Conservation (phyloP, 495 filamentous ascomycete species). For the Pseudomonodictys pantanalensis region DNA sequence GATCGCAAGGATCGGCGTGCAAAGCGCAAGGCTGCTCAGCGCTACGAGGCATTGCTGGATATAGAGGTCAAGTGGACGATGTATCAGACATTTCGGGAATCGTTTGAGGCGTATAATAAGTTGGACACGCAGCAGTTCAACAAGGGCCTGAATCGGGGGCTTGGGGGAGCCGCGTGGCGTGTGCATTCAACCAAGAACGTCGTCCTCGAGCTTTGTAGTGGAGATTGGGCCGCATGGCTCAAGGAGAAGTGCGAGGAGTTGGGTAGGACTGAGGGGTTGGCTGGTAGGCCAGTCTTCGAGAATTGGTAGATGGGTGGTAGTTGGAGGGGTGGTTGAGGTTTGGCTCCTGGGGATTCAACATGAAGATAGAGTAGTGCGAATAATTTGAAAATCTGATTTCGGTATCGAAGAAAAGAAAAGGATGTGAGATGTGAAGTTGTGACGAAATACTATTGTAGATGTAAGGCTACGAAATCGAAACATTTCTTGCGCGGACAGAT, state of each 20-base stretch:
- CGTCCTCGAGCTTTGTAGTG: slow-evolving; percentile 48
- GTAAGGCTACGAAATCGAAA: no score
- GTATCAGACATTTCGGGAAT: neutral
- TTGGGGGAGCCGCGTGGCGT: slow-evolving; percentile 37
- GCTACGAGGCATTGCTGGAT: neutral
- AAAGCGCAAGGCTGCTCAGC: neutral
- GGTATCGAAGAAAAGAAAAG: no score
- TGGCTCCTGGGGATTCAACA: no score
- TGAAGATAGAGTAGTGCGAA: no score
- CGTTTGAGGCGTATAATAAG: neutral
- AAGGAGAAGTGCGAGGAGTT: neutral
- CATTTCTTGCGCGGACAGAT: no score
- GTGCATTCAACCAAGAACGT: slow-evolving; percentile 51
- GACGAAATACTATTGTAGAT: no score
- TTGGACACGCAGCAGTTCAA: slow-evolving; percentile 3
- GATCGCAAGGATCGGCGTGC: slow-evolving; percentile 5
- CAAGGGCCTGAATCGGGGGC: slow-evolving; percentile 11
- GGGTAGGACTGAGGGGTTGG: neutral
- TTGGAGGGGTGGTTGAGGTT: no score
- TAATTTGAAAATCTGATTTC: no score
- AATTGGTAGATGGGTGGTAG: neutral
- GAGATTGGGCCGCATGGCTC: slow-evolving; percentile 50
- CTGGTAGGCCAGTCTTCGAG: neutral
- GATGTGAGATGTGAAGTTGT: no score
- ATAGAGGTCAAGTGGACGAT: neutral